Conservation (phyloP, 805 yeast genomes). For the Debaryomyces prosopidis region DNA sequence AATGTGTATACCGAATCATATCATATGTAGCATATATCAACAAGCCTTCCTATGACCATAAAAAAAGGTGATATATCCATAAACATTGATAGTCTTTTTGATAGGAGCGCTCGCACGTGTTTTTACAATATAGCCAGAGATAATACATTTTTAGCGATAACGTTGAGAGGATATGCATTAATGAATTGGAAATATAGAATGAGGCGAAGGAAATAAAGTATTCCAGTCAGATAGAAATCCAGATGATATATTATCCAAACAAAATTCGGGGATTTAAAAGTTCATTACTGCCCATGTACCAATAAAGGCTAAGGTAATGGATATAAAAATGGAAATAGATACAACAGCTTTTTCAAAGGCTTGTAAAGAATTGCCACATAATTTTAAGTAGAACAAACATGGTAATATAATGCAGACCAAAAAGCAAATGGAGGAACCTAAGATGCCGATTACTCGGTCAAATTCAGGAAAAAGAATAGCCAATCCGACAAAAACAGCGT, state of each 20-base stretch:
- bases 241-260: too few relatives aligned
- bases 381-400: conserved; percentile 62
- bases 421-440: conserved; percentile 82
- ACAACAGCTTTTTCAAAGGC: conserved; percentile 40
- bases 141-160: too few relatives aligned
- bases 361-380: conserved; percentile 48
- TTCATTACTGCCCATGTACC: conserved; percentile 58
- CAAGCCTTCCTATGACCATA: too few relatives aligned
- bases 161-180: too few relatives aligned
- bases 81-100: too few relatives aligned
- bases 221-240: too few relatives aligned
- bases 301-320: conserved; percentile 49
- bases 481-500: conserved; percentile 54
- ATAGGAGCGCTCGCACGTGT: too few relatives aligned
- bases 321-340: conserved; percentile 42
- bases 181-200: too few relatives aligned
- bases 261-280: conserved; percentile 4
- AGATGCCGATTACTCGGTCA: conserved; percentile 75
- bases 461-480: conserved; percentile 74
- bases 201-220: too few relatives aligned
- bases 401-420: conserved; percentile 80
- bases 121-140: too few relatives aligned
- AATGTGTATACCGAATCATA: background rate
- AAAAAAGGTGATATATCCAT: too few relatives aligned
- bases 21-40: too few relatives aligned